These are phyloP conservation scores for Cladosporium sp. DNA, from an alignment of 2,329 filamentous ascomycete genomes.

Conservation along the genomic window DNA sequence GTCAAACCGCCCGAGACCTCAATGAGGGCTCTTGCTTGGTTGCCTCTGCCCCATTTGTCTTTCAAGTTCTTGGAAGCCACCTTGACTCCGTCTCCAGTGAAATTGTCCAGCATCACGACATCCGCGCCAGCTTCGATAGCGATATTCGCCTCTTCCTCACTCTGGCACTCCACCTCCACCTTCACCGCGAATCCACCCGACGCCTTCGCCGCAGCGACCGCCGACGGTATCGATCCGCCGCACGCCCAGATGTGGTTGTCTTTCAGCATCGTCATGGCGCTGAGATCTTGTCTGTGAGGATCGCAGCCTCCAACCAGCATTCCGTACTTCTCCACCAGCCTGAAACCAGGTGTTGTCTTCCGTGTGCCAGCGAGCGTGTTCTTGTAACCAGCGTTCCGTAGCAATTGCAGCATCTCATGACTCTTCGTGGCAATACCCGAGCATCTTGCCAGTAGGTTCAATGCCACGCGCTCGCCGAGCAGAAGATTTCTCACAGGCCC, in stretches of 20 bases:
- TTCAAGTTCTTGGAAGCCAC: slow-evolving; percentile 74
- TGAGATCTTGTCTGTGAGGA: slow-evolving; percentile 84
- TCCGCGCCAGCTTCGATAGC: slow-evolving; percentile 90
- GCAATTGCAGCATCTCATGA: slow-evolving; percentile 51
- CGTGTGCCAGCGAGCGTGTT: slow-evolving; percentile 90
- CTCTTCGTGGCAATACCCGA: slow-evolving; percentile 79
- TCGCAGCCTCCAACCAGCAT: slow-evolving; percentile 95
- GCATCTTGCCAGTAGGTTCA: slow-evolving; percentile 88
- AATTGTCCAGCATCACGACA: slow-evolving; percentile 97
- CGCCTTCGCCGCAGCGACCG: slow-evolving; percentile 79
- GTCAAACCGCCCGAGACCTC: slow-evolving; percentile 92
- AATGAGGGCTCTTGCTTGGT: slow-evolving; percentile 61
- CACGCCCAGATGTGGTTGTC: slow-evolving; percentile 97
- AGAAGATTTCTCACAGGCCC: slow-evolving; percentile 82
- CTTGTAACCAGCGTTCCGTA: slow-evolving; percentile 68
- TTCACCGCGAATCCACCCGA: slow-evolving; percentile 90
- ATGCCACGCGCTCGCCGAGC: slow-evolving; percentile 87
- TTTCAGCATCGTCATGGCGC: slow-evolving; percentile 96
- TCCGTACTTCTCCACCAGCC: slow-evolving; percentile 95
- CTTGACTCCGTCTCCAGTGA: slow-evolving; percentile 76
- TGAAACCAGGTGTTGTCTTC: slow-evolving; percentile 95
- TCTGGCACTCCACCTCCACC: slow-evolving; percentile 94
- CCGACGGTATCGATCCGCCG: slow-evolving; percentile 76
- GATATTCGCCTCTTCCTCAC: slow-evolving; percentile 83
- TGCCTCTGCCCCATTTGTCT: slow-evolving; percentile 70